Evolutionary conservation across 2,329 filamentous ascomycete species (phyloP).

Genomic region (Calonectria leucothoes): DNA sequence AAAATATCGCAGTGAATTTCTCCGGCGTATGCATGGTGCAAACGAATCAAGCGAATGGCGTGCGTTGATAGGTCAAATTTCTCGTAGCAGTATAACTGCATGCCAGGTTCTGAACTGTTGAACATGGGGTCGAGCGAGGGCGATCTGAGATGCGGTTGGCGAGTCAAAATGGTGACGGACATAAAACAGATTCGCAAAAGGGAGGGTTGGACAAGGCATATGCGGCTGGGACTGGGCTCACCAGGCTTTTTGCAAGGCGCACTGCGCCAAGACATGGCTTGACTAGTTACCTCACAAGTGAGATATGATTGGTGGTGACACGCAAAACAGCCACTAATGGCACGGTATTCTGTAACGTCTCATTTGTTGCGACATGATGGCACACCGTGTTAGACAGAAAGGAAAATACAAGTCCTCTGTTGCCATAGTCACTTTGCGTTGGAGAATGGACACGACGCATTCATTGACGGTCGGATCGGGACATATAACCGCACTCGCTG

Average conservation of each 20-base stretch:
- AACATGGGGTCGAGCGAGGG: neutral
- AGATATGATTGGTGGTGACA: neutral
- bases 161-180: neutral
- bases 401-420: too few species aligned
- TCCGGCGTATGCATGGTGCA: neutral
- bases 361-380: too few species aligned
- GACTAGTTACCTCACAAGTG: neutral
- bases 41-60: neutral
- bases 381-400: too few species aligned
- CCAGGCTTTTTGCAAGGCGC: neutral
- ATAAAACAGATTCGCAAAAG: neutral
- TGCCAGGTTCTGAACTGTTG: neutral
- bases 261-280: neutral
- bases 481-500: too few species aligned
- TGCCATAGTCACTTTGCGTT: too few species aligned
- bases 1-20: neutral
- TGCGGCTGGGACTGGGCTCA: neutral
- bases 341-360: too few species aligned
- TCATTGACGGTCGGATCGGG: too few species aligned
- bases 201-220: neutral
- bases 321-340: neutral
- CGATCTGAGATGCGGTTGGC: neutral
- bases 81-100: neutral
- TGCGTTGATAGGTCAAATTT: neutral
- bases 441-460: too few species aligned